A percentile compares a stretch with the other conserved stretches of the same genome.
phyloP scores from a whole-genome alignment of 2,329 filamentous ascomycete species.

The Fusarium coffeatum region DNA sequence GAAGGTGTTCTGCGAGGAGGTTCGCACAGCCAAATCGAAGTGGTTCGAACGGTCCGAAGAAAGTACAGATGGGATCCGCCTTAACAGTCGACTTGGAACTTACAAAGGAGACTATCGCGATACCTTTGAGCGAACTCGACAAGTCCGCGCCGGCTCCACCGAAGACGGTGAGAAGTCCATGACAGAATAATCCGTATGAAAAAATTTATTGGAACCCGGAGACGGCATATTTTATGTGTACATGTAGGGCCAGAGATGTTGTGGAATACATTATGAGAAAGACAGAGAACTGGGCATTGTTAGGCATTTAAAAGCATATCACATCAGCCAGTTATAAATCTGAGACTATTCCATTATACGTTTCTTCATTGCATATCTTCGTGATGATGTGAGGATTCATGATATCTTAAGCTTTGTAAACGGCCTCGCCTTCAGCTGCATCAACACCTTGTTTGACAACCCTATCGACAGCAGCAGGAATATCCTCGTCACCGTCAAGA shows the following conservation, averaged over 20 bases:
- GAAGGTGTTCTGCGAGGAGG: constrained; percentile 50
- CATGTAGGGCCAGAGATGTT: background rate
- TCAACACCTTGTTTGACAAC: constrained; percentile 63
- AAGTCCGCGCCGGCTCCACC: constrained; percentile 8
- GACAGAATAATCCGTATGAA: background rate
- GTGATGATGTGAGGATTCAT: background rate
- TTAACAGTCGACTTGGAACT: constrained; percentile 46
- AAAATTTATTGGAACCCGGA: background rate
- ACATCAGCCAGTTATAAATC: background rate
- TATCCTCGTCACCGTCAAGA: constrained; percentile 63
- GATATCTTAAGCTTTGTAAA: constrained; percentile 43
- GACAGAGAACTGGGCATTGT: background rate
- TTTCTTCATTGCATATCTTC: background rate
- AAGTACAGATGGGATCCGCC: constrained; percentile 33
- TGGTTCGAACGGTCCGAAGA: constrained; percentile 9
- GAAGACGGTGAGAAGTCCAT: constrained; percentile 3
- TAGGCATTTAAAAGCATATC: background rate
- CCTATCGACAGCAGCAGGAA: constrained; percentile 60
- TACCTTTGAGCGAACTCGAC: constrained; percentile 38
- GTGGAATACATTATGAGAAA: background rate
- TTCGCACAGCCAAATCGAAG: constrained; percentile 29
- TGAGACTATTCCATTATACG: background rate
- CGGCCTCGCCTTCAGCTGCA: constrained; percentile 63
- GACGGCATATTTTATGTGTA: background rate
- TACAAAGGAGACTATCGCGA: constrained; percentile 34